Conservation (phyloP, 1,284 basidiomycete genomes). For the Golubevia sp. region DNA sequence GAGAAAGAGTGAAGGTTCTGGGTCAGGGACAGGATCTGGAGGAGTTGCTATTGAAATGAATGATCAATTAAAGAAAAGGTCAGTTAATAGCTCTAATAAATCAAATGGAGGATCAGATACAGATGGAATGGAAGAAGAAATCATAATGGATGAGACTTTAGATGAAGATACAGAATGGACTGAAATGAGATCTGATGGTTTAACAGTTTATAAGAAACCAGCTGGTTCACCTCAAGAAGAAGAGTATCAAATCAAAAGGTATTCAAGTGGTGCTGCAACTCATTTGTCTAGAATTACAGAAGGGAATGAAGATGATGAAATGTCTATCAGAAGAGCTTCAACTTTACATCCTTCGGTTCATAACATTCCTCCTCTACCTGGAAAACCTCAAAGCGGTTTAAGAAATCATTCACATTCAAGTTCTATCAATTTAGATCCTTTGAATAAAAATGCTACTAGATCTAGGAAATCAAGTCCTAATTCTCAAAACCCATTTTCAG, state of each 20-base stretch:
- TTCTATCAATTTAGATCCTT: background rate
- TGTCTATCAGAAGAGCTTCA: background rate
- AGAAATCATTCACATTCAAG: background rate
- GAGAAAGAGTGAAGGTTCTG: background rate
- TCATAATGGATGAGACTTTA: conserved; percentile 15
- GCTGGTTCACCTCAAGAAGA: background rate
- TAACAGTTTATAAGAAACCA: conserved; percentile 18
- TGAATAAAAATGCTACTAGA: no score
- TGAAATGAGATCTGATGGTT: conserved; percentile 14
- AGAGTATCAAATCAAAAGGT: conserved; percentile 17
- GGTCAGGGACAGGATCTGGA: no score
- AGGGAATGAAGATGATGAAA: conserved; percentile 31
- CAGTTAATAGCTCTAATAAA: background rate
- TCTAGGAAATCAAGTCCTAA: no score
- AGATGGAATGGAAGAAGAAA: conserved; percentile 5
- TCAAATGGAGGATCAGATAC: background rate
- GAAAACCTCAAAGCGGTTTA: background rate
- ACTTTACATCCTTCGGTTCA: conserved; percentile 26
- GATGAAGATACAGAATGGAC: conserved; percentile 35
- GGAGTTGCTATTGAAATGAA: background rate
- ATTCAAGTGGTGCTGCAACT: conserved; percentile 27
- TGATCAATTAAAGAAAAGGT: background rate
- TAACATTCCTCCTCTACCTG: conserved; percentile 22
- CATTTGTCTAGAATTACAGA: conserved; percentile 38
- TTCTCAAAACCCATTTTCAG: no score